A percentile compares a stretch with the other conserved stretches of the same genome.
Evolutionary conservation across 768 basidiomycete species (phyloP).

Genomic region (Clathrus columnatus): DNA sequence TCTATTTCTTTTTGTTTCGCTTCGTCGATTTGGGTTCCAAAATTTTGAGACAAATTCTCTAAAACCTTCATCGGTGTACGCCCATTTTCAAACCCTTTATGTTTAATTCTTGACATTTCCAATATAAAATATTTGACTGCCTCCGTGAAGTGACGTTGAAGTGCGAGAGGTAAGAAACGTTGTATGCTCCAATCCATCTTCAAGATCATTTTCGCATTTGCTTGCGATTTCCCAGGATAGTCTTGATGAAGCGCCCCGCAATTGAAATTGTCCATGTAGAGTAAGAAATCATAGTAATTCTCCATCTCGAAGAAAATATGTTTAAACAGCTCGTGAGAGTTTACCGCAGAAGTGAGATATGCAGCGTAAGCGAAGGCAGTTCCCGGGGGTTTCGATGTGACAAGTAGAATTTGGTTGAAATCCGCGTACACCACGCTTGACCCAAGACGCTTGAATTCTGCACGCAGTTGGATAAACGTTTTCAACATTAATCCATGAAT

Average conservation of each 20-base stretch:
- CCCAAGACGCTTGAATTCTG: conserved; percentile 92
- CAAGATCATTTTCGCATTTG: conserved; percentile 58
- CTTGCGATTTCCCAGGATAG: conserved; percentile 60
- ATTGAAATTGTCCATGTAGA: conserved; percentile 96
- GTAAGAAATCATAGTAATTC: conserved; percentile 85
- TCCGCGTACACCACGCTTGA: conserved; percentile 92
- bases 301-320: conserved; percentile 82
- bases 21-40: conserved; percentile 51
- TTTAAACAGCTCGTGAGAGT: conserved; percentile 90
- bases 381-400: conserved; percentile 92
- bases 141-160: conserved; percentile 68
- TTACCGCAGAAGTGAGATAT: conserved; percentile 89
- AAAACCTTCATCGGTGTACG: conserved; percentile 69
- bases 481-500: conserved; percentile 95
- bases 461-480: conserved; percentile 92
- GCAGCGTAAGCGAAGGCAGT: conserved; percentile 93
- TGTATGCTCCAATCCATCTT: conserved; percentile 93
- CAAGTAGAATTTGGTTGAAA: conserved; percentile 80
- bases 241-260: conserved; percentile 84
- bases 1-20: conserved; percentile 64
- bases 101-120: conserved; percentile 70
- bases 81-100: conserved; percentile 46
- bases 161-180: conserved; percentile 73
- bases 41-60: conserved; percentile 54
- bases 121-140: conserved; percentile 77